These are phyloP conservation scores for Nicotiana noctiflora DNA, from an alignment of 257 asterid genomes.

Conservation along the genomic window DNA sequence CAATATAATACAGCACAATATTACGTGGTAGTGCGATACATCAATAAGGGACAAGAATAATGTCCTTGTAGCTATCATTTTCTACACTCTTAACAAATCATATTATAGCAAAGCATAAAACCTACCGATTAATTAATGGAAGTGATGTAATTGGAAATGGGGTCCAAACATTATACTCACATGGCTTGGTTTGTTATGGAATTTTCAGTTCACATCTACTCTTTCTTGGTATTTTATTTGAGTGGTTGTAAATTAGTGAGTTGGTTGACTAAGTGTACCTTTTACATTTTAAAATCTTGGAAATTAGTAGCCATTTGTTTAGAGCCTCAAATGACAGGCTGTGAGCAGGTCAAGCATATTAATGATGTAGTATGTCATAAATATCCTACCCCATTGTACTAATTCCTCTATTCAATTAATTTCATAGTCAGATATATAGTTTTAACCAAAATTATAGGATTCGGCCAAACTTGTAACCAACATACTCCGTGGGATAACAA, in stretches of 20 bases:
- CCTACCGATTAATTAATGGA: background rate
- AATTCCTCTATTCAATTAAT: background rate
- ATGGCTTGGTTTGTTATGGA: slow-evolving; percentile 20
- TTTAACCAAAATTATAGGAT: no score
- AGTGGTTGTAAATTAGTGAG: background rate
- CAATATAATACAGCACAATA: no score
- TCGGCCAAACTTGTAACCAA: no score
- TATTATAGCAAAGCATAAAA: background rate
- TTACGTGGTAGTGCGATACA: no score
- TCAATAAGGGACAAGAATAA: background rate
- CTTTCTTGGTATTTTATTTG: background rate
- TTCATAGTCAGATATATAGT: no score
- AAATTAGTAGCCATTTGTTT: slow-evolving; percentile 12
- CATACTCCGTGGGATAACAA: no score
- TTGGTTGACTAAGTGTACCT: slow-evolving; percentile 15
- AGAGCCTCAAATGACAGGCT: slow-evolving; percentile 21
- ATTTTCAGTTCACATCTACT: slow-evolving; percentile 14
- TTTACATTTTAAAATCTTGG: background rate
- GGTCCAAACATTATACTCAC: slow-evolving; percentile 23
- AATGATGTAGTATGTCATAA: slow-evolving; percentile 1
- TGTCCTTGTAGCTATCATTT: slow-evolving; percentile 3
- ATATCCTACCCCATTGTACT: background rate
- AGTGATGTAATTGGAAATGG: slow-evolving; percentile 7
- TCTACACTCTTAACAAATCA: slow-evolving; percentile 1
- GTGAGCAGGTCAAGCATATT: slow-evolving; percentile 27